These are phyloP conservation scores for Fragaria ananassa DNA, from an alignment of 306 rosid genomes.

Conservation along the genomic window DNA sequence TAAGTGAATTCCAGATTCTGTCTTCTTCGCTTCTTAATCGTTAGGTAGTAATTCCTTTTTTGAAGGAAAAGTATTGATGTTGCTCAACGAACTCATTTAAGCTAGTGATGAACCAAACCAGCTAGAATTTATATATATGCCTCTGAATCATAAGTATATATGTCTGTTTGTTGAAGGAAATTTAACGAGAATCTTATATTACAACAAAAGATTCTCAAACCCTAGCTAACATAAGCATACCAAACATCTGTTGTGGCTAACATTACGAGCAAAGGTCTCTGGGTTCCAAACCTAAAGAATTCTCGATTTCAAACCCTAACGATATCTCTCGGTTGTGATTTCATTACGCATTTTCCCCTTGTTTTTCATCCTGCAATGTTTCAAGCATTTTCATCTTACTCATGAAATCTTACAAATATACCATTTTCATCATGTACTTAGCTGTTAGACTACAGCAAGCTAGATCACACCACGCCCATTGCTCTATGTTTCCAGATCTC, in stretches of 20 bases:
- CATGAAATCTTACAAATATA: too few species aligned
- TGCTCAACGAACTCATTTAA: neutral
- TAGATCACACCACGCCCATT: conserved; percentile 16
- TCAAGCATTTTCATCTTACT: too few species aligned
- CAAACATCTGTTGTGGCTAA: too few species aligned
- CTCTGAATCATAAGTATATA: neutral
- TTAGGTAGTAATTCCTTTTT: neutral
- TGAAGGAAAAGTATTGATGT: neutral
- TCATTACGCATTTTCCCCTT: neutral
- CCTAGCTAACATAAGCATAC: neutral
- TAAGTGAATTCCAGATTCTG: neutral
- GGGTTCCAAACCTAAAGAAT: neutral
- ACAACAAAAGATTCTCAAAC: neutral
- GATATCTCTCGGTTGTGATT: neutral
- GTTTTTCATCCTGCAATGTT: too few species aligned
- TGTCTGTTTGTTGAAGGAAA: neutral
- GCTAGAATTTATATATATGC: neutral
- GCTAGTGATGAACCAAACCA: neutral
- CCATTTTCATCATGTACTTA: neutral
- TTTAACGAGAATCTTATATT: neutral
- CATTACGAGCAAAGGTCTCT: neutral
- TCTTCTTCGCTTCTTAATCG: neutral
- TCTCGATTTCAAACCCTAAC: neutral
- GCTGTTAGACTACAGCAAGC: neutral
- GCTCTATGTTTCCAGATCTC: conserved; percentile 25